A percentile compares a stretch with the other conserved stretches of the same genome.
Evolutionary conservation across 805 yeast species (phyloP).

Genomic region (baker's yeast (Saccharomyces cerevisiae)): DNA sequence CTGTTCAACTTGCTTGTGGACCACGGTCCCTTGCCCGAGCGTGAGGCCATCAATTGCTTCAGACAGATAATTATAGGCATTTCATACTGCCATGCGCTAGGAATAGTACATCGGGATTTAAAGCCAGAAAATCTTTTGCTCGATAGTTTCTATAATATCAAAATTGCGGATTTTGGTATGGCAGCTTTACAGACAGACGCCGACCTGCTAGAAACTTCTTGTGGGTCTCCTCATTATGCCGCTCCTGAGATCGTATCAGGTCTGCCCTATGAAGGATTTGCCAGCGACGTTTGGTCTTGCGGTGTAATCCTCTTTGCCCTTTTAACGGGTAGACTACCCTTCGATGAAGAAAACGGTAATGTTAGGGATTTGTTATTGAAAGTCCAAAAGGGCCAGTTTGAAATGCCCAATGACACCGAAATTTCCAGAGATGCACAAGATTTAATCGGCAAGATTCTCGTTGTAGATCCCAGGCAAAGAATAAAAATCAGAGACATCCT

Average conservation of each 20-base stretch:
- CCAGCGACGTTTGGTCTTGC: slow-evolving; percentile 96
- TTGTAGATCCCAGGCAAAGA: slow-evolving; percentile 72
- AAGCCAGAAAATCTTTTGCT: slow-evolving; percentile 74
- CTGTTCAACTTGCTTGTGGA: slow-evolving; percentile 85
- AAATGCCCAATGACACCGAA: slow-evolving; percentile 69
- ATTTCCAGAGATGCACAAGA: slow-evolving; percentile 82
- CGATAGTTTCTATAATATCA: slow-evolving; percentile 79
- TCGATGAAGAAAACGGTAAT: slow-evolving; percentile 79
- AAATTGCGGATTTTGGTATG: slow-evolving; percentile 98
- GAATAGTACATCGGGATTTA: slow-evolving; percentile 81
- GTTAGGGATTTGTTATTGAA: slow-evolving; percentile 78
- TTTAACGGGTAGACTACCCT: slow-evolving; percentile 90
- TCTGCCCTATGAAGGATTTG: slow-evolving; percentile 89
- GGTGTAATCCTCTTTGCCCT: slow-evolving; percentile 92
- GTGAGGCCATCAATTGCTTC: slow-evolving; percentile 84
- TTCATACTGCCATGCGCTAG: slow-evolving; percentile 75
- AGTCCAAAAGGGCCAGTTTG: slow-evolving; percentile 83
- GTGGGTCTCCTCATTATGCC: slow-evolving; percentile 98
- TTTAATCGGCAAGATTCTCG: slow-evolving; percentile 69
- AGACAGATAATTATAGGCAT: slow-evolving; percentile 78
- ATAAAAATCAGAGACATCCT: slow-evolving; percentile 71
- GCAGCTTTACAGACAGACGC: slow-evolving; percentile 88
- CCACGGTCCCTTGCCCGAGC: slow-evolving; percentile 79
- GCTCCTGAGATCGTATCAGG: slow-evolving; percentile 98
- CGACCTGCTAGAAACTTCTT: slow-evolving; percentile 80